Conservation (phyloP, 441 rosid genomes). For the Populus hybrid region DNA sequence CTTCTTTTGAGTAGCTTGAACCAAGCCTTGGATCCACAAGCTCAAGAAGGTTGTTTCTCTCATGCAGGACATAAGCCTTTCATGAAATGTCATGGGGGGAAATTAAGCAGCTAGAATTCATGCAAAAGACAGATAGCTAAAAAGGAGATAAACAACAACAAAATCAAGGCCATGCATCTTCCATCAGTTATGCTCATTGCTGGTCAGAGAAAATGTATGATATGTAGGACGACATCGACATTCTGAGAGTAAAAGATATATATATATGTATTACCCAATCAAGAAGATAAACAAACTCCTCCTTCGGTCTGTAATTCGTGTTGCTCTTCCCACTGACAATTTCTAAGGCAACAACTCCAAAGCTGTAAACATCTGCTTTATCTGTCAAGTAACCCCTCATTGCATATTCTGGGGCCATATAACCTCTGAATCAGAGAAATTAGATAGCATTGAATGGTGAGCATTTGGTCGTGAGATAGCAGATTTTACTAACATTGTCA, state of each 20-base stretch:
- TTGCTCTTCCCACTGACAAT: conserved; percentile 73
- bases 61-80: conserved; percentile 53
- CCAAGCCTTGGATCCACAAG: conserved; percentile 50
- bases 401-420: conserved; percentile 89
- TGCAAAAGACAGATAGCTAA: background rate
- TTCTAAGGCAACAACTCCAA: conserved; percentile 68
- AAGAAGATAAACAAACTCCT: conserved; percentile 65
- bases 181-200: too few species aligned
- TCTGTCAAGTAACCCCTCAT: conserved; percentile 91
- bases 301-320: conserved; percentile 63
- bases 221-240: too few species aligned
- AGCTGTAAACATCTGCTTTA: conserved; percentile 86
- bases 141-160: too few species aligned
- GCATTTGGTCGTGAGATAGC: too few species aligned
- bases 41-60: conserved; percentile 42
- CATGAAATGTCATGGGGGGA: background rate
- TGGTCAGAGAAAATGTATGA: too few species aligned
- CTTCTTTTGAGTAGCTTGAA: conserved; percentile 33
- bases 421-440: conserved; percentile 40
- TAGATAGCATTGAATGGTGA: too few species aligned
- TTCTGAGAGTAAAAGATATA: too few species aligned
- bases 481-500: too few species aligned
- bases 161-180: too few species aligned
- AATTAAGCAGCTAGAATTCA: background rate
- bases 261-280: conserved; percentile 56